These are phyloP conservation scores for Vaccinium vitisidaea DNA, from an alignment of 148 eudicot genomes.

Conservation along the genomic window DNA sequence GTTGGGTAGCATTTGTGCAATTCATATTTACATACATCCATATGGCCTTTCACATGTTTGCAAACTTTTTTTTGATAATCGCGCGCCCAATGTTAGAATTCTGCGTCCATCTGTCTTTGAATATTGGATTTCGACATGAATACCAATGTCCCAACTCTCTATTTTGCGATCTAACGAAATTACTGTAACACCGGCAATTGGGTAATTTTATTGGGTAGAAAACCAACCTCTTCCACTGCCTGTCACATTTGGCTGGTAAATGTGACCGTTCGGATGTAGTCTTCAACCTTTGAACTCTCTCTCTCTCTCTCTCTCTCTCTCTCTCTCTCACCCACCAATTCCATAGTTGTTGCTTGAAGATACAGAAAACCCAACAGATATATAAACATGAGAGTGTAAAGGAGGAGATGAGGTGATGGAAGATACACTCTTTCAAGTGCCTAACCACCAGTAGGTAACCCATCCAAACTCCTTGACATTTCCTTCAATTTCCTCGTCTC, in stretches of 20 bases:
- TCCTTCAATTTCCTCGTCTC: constrained; percentile 2
- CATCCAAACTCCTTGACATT: constrained; percentile 16
- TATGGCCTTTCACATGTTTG: background rate
- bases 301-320: constrained; percentile 2
- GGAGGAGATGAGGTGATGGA: background rate
- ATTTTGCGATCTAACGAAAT: background rate
- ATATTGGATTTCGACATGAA: background rate
- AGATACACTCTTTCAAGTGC: background rate
- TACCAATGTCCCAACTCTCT: background rate
- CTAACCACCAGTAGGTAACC: constrained; percentile 63
- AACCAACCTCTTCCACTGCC: background rate
- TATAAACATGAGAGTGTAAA: constrained; percentile 17
- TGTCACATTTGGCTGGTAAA: constrained; percentile 10
- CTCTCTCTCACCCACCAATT: background rate
- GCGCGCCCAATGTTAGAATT: background rate
- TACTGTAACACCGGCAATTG: background rate
- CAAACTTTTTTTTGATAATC: background rate
- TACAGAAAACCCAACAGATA: constrained; percentile 28
- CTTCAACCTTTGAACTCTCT: constrained; percentile 21
- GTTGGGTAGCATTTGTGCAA: background rate
- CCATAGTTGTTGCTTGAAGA: constrained; percentile 56
- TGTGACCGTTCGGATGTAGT: constrained; percentile 22
- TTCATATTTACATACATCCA: background rate
- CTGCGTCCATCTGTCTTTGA: background rate
- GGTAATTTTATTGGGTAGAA: constrained; percentile 6